Percentiles rank a stretch among this genome's conserved stretches.
phyloP scores from a whole-genome alignment of 2,329 filamentous ascomycete species.

The Cytospora paraplurivora region DNA sequence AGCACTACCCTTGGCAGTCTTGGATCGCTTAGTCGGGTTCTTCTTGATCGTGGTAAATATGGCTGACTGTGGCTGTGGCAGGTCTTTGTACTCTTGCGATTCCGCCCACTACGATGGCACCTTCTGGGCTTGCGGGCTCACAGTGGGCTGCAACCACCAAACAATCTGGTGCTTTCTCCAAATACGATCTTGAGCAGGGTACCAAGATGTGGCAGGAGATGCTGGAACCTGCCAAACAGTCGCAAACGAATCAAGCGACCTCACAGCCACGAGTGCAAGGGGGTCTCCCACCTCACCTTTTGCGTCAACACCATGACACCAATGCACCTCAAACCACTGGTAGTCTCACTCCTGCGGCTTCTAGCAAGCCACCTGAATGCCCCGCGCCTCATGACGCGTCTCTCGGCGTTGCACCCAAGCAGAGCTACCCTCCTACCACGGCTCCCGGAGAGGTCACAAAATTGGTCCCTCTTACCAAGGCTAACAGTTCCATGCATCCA shows the following conservation, averaged over 20 bases:
- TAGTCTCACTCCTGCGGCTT: not conserved
- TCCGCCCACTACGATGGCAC: not conserved
- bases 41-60: not conserved
- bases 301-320: not conserved
- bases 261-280: not conserved
- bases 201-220: not conserved
- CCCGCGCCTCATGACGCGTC: not conserved
- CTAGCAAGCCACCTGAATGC: not conserved
- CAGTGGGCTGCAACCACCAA: not conserved
- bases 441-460: too few species aligned
- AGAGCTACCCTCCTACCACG: not conserved
- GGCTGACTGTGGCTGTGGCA: not conserved
- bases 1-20: not conserved
- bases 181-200: not conserved
- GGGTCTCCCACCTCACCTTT: slow-evolving; percentile 9
- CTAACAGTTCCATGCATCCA: not conserved
- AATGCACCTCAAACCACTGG: not conserved
- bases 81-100: not conserved
- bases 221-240: not conserved
- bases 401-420: not conserved
- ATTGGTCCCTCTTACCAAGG: not conserved
- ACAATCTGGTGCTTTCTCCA: not conserved
- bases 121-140: not conserved
- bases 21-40: not conserved
- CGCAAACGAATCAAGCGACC: not conserved